Base-by-base conservation (phyloP, 495 filamentous ascomycete genomes). In the Oleoguttula mirabilis region DNA sequence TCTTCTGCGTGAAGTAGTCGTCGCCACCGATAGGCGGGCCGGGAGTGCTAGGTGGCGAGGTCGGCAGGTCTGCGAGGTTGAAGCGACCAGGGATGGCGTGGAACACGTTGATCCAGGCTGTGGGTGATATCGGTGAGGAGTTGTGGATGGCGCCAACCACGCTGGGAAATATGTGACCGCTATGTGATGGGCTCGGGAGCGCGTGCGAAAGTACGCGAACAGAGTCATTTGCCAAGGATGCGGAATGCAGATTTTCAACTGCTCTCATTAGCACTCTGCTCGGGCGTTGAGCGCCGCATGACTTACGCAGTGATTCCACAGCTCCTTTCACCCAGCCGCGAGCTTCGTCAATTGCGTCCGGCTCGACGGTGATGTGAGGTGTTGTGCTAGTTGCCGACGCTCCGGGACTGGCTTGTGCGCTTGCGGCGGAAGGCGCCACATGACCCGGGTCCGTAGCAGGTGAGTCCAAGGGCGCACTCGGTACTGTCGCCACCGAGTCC, bases 81-180 rank as follows among this genome's bases (percentile, higher is more conserved):
- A 76, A 80, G 35, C 72, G 70, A 35, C 71, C 66, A 1, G 73
- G 76, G 1, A 80, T 72, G 5, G 75, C 76, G 46, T 80, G 74
- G 36, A 72, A 73, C 37, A 80, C 65, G 41, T 78, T 75, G 55
- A 80, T 75, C 55, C 71, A 79, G 1, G 65, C 63, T 0, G 64
- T 65, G 11, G 60, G 61, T 27, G 46, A 43, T 1, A 23, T n/a
- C 30, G 69, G 65, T 1, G 71, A 56, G 22, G 60, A 64, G 31
- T 66, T 59, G 50, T 75, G 71, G 0, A 77, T 67, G n/a, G 67
- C 60, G 36, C 65, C 63, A 40, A 79, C 66, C n/a, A 77, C 53
- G 11, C 58, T 58, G 12, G 57, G 55, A 48, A 74, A 77, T 14
- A 71, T 54, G 38, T 74, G 70, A 10, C 67, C 64, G 11, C 66